Evolutionary conservation across 208 protist genomes (phyloP), one percentile per base, ranked within the genome.

Genomic region (Trypanosoma congolense): DNA sequence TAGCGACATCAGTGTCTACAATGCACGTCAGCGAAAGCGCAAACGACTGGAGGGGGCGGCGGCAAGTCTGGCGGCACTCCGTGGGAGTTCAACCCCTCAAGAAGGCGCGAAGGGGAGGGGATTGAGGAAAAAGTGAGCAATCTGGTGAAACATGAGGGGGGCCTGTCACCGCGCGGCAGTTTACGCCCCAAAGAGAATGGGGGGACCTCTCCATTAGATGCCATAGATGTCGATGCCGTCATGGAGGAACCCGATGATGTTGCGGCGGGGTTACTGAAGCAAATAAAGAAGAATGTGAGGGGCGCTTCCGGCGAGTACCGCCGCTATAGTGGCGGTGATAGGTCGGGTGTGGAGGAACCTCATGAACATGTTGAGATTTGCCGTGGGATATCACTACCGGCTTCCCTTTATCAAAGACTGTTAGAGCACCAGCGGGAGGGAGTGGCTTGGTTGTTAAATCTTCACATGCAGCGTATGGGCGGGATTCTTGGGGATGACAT

Each of bases 401-500:
- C 56, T 14, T 49, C 51, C 48, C 71, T 90, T 43, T 90, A 87
- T 68, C 59, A 76, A 24, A 65, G 67, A 38, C 74, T 99, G 1
- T 92, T 97, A 24, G 73, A 83, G 25, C 97, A 98, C 73, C 97
- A 99, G 64, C 65, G 87, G 28, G 87, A 86, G 6, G 78, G 88
- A 14, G 58, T 99, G n/a, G 43, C 72, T 21, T 99, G 98, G 98
- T 60, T 99, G 45, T 93, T 96, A 63, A 77, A 95, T 36, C 68
- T 99, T 35, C 95, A 98, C 61, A 22, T 35, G 22, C 82, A 96
- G 21, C 72, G 80, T 38, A 52, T 59, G 21, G 96, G 96, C 35
- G 96, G 96, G 42, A 98, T 99, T 40, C 60, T 98, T 14, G 97
- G 95, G 21, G 96, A 99, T 70, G 96, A 99, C 58, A 98, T 97